A percentile compares a stretch with the other conserved stretches of the same genome.
phyloP scores from a whole-genome alignment of 2,329 filamentous ascomycete species.

The Hypoxylon sp. region DNA sequence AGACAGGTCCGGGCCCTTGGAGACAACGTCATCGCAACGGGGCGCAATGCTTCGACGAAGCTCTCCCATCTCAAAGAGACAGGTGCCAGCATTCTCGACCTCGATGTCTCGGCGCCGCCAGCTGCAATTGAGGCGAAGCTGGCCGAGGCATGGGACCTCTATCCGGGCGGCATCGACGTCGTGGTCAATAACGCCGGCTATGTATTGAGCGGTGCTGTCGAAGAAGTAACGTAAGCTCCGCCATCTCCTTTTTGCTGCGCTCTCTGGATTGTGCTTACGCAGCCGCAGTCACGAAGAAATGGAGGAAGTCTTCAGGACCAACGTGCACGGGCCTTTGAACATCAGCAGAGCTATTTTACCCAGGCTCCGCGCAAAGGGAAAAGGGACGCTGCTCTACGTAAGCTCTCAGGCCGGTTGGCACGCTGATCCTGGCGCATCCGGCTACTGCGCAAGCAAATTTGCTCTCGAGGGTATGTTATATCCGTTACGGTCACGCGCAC shows the following conservation, averaged over 20 bases:
- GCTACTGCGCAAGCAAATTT: slow-evolving; percentile 19
- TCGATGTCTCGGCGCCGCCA: slow-evolving; percentile 39
- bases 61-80: slow-evolving; percentile 49
- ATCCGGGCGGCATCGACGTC: slow-evolving; percentile 47
- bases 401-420: slow-evolving; percentile 21
- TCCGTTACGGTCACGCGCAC: no score
- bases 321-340: slow-evolving; percentile 17
- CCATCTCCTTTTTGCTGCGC: background rate
- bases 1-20: slow-evolving; percentile 48
- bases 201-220: slow-evolving; percentile 39
- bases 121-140: slow-evolving; percentile 32
- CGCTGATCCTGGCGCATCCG: slow-evolving; percentile 14
- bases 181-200: no score
- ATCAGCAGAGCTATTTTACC: slow-evolving; percentile 17
- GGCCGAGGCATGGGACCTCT: slow-evolving; percentile 32
- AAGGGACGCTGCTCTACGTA: slow-evolving; percentile 21
- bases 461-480: slow-evolving; percentile 16
- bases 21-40: slow-evolving; percentile 53
- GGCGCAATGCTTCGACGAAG: slow-evolving; percentile 47
- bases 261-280: background rate
- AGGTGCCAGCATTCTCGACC: slow-evolving; percentile 43
- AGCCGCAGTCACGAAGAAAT: background rate
- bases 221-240: slow-evolving; percentile 40
- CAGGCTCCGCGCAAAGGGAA: slow-evolving; percentile 17
- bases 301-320: background rate